These are phyloP conservation scores for Melampsora americana DNA, from an alignment of 1,284 basidiomycete species.

Conservation along the genomic window DNA sequence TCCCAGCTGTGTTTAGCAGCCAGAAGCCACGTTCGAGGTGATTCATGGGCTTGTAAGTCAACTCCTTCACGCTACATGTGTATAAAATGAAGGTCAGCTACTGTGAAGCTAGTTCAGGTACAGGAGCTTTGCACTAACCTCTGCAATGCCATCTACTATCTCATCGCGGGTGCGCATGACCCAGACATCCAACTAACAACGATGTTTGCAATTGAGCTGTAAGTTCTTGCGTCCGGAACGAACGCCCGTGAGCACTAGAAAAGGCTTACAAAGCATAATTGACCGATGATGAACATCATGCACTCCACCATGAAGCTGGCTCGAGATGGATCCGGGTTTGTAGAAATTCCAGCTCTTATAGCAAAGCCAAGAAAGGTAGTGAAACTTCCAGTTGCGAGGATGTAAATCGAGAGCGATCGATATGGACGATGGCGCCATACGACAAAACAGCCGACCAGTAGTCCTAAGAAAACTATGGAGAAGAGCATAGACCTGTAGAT, in stretches of 20 bases:
- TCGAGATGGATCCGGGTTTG: not conserved
- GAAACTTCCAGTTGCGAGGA: not conserved
- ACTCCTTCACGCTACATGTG: not conserved
- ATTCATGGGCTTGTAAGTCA: slow-evolving; percentile 9
- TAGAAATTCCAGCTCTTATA: slow-evolving; percentile 35
- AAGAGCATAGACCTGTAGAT: slow-evolving; percentile 36
- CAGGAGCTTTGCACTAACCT: not conserved
- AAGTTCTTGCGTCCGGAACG: not conserved
- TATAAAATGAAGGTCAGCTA: not conserved
- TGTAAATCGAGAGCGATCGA: slow-evolving; percentile 24
- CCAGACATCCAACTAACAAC: slow-evolving; percentile 32
- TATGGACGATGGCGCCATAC: slow-evolving; percentile 4
- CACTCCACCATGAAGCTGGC: slow-evolving; percentile 36
- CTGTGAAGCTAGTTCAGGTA: not conserved
- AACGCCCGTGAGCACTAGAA: not conserved
- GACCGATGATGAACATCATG: slow-evolving; percentile 26
- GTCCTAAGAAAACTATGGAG: slow-evolving; percentile 20
- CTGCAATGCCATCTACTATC: slow-evolving; percentile 8
- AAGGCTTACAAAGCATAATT: slow-evolving; percentile 26
- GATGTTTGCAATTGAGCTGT: not conserved
- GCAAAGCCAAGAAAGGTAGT: slow-evolving; percentile 36
- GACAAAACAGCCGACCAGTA: slow-evolving; percentile 7
- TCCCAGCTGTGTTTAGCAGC: not conserved
- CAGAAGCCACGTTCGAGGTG: not conserved
- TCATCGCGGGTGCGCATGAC: slow-evolving; percentile 28